These are phyloP conservation scores for Zygoascus bituminiphila DNA, from an alignment of 805 yeast genomes.

Conservation along the genomic window DNA sequence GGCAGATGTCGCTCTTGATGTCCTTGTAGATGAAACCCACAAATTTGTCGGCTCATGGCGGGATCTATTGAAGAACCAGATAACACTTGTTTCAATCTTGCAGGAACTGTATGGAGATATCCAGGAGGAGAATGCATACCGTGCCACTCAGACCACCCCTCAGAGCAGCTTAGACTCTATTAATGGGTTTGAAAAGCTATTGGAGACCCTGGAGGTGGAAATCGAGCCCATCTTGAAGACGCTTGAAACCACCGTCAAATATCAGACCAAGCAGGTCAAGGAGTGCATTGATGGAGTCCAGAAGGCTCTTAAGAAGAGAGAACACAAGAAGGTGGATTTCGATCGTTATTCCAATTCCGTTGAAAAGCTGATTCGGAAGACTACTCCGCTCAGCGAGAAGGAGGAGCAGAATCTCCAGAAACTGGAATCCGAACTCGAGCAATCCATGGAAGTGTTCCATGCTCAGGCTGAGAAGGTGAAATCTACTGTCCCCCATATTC, in stretches of 20 bases:
- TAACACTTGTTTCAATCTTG: constrained; percentile 14
- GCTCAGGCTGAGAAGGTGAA: constrained; percentile 25
- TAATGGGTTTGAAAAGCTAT: not conserved
- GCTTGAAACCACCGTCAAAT: constrained; percentile 18
- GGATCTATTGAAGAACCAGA: constrained; percentile 16
- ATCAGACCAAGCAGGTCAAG: constrained; percentile 18
- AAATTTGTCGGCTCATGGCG: constrained; percentile 21
- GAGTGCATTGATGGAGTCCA: constrained; percentile 24
- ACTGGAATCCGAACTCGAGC: constrained; percentile 24
- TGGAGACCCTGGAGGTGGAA: constrained; percentile 18
- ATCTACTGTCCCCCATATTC: constrained; percentile 22
- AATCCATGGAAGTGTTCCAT: constrained; percentile 25
- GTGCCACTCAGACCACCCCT: constrained; percentile 26
- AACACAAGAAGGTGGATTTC: constrained; percentile 32
- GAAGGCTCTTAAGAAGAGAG: constrained; percentile 29
- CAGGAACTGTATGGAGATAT: constrained; percentile 22
- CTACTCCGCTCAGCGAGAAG: constrained; percentile 21
- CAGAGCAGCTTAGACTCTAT: constrained; percentile 12
- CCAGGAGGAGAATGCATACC: constrained; percentile 22
- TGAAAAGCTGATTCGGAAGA: constrained; percentile 25
- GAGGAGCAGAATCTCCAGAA: constrained; percentile 22
- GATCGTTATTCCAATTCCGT: constrained; percentile 27
- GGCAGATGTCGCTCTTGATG: constrained; percentile 26
- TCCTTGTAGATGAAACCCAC: constrained; percentile 20
- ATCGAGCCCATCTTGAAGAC: constrained; percentile 20